Conservation (phyloP, 352 stramenopile species). For the Globisporangium parvum region DNA sequence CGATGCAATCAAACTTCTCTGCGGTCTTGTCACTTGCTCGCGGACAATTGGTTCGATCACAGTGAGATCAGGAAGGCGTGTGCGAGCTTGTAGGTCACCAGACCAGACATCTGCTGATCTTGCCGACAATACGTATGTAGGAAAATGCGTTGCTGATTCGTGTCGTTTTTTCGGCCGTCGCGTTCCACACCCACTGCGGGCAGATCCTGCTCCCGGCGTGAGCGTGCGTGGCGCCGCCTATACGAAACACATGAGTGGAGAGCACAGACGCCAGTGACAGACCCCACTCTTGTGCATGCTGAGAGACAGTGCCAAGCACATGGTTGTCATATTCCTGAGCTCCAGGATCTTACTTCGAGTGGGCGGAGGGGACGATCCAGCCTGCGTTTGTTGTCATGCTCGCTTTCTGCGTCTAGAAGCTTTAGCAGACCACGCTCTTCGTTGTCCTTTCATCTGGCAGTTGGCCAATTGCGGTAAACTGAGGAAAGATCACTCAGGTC, state of each 20-base stretch:
- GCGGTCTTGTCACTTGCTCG: no score
- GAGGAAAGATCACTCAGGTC: conserved; percentile 7
- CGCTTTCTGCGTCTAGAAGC: conserved; percentile 7
- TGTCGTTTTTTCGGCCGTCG: neutral
- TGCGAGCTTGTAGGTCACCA: no score
- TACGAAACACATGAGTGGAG: conserved; percentile 8
- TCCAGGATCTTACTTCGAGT: neutral
- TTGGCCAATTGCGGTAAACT: conserved; percentile 1
- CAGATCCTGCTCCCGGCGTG: neutral
- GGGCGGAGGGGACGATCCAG: neutral
- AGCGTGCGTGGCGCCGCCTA: conserved; percentile 9
- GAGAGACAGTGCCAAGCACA: no score
- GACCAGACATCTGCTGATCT: no score
- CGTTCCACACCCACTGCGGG: conserved; percentile 11
- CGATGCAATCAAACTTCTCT: no score
- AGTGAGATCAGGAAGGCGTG: no score
- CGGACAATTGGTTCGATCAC: no score
- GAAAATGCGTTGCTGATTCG: conserved; percentile 10
- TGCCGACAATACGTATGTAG: no score
- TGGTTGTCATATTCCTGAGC: conserved; percentile 14
- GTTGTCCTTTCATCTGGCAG: neutral
- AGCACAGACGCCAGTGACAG: neutral
- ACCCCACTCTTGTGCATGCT: neutral
- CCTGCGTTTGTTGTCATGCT: neutral
- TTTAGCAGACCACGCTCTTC: conserved; percentile 11